Base-by-base conservation (phyloP, 2,329 filamentous ascomycete species). In the Cercospora sojina region DNA sequence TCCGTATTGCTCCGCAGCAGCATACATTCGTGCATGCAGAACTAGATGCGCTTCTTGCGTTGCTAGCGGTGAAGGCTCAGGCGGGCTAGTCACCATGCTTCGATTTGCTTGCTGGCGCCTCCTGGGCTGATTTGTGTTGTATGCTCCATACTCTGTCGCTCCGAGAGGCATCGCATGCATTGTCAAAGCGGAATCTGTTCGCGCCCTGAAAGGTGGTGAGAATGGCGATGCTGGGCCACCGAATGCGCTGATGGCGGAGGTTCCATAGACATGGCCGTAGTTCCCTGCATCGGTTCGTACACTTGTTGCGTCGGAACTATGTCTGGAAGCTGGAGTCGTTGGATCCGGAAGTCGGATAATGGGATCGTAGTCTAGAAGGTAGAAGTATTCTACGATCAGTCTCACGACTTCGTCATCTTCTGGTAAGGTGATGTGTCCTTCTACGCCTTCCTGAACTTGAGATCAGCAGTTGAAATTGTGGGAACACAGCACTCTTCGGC, bases 1-100 rank as follows among this genome's bases (percentile, higher is more conserved):
- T 18, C 70, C 69, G 53, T 73, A 76, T 18, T 67, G 67, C 13
- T 70, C 63, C 16, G 67, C 74, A 3, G 71, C 69, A 23, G 72
- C 67, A 35, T 75, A 76, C 61, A 75, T 66, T 53, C 67, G 67
- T 7, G 72, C 71, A 51, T 76, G 73, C 32, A 75, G 29, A 1
- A 69, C 59, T 0, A 73, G 35, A 41, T 71, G 65, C 5, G 72
- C 68, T 20, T 70, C 64, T 23, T 56, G 66, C 1, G 67, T 71
- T 10, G 71, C 72, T 5, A 72, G 64, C 1, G 71, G 69, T 6
- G 71, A 73, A 32, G 71, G 70, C 2, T 69, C 69, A 3, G 70
- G 71, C 3, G 66, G 67, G 29, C 51, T 64, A 16, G 59, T 69
- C 13, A 69, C 57, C 63, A 67, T 67, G 23, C 64, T 62, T 41